phyloP scores from a whole-genome alignment of 352 stramenopile genomes.

The Pythium dissotocum region DNA sequence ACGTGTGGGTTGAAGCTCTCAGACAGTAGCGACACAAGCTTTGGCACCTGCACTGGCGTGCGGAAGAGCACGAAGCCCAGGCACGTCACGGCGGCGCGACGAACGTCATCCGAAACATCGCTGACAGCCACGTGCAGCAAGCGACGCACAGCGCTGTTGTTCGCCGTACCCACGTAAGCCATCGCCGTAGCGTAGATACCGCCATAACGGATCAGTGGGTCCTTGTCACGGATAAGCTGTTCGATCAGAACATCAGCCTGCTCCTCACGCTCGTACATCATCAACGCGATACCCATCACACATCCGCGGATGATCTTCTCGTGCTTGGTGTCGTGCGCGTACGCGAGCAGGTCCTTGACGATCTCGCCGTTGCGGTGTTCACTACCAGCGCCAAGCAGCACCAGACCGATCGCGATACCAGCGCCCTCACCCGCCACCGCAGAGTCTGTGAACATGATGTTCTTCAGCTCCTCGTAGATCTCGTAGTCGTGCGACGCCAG shows the following conservation, averaged over 20 bases:
- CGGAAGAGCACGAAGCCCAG: conserved; percentile 99
- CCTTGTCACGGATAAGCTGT: conserved; percentile 96
- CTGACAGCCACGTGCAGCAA: conserved; percentile 98
- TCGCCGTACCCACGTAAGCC: conserved; percentile 97
- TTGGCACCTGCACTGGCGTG: conserved; percentile 93
- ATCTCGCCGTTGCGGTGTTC: conserved; percentile 84
- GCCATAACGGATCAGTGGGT: conserved; percentile 98
- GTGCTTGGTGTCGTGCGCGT: conserved; percentile 98
- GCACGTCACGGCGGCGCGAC: conserved; percentile 96
- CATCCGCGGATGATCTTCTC: conserved; percentile 99
- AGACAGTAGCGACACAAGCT: conserved; percentile 94
- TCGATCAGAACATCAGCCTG: conserved; percentile 96
- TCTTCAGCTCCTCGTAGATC: conserved; percentile 97
- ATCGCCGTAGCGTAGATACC: conserved; percentile 98
- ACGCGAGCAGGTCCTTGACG: conserved; percentile 95
- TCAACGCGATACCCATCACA: conserved; percentile 97
- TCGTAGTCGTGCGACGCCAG: conserved; percentile 94
- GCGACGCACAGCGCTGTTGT: conserved; percentile 96
- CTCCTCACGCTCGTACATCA: conserved; percentile 98
- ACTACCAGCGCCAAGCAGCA: conserved; percentile 93
- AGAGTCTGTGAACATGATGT: conserved; percentile 97
- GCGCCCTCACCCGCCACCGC: conserved; percentile 97
- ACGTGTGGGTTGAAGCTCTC: conserved; percentile 99
- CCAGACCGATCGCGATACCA: conserved; percentile 97
- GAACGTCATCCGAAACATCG: conserved; percentile 98